phyloP scores from a whole-genome alignment of 2,329 filamentous ascomycete species.

The Claviceps maximensis region DNA sequence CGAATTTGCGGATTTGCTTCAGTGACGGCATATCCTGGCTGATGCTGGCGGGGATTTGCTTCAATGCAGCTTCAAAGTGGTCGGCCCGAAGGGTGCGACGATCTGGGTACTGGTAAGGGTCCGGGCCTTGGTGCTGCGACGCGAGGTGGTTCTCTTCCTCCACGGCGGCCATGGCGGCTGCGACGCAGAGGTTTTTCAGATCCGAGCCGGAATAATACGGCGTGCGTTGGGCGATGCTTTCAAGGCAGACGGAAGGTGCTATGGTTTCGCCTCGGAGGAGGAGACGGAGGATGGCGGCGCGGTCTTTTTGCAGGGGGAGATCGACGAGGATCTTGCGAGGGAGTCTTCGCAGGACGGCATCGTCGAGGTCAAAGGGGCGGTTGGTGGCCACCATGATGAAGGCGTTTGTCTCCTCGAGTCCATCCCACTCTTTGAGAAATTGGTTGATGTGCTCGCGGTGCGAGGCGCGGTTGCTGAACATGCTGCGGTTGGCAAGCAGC shows the following conservation, averaged over 20 bases:
- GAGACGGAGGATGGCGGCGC: slow-evolving; percentile 55
- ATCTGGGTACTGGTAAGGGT: slow-evolving; percentile 49
- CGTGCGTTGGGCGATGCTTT: slow-evolving; percentile 50
- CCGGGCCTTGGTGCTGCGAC: slow-evolving; percentile 23
- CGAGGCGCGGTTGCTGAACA: slow-evolving; percentile 49
- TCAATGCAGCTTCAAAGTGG: slow-evolving; percentile 78
- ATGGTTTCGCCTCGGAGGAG: slow-evolving; percentile 57
- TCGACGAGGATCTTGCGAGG: slow-evolving; percentile 63
- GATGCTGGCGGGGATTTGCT: slow-evolving; percentile 84
- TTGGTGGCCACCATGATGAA: slow-evolving; percentile 99
- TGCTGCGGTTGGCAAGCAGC: slow-evolving; percentile 66
- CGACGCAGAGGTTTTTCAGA: slow-evolving; percentile 70
- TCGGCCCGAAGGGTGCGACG: slow-evolving; percentile 36
- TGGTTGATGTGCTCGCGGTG: slow-evolving; percentile 92
- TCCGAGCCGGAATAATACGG: slow-evolving; percentile 73
- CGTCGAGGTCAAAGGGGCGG: slow-evolving; percentile 85
- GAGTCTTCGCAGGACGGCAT: slow-evolving; percentile 66
- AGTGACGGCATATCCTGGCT: slow-evolving; percentile 86
- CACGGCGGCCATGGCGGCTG: slow-evolving; percentile 66
- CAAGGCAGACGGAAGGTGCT: slow-evolving; percentile 46
- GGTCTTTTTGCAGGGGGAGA: slow-evolving; percentile 52
- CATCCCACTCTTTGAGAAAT: slow-evolving; percentile 94
- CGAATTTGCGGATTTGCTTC: slow-evolving; percentile 81
- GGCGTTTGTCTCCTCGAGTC: slow-evolving; percentile 65
- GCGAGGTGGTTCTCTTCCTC: slow-evolving; percentile 51